These are phyloP conservation scores for Mucor irregularis DNA, from an alignment of 371 early-diverging fungal genomes.

Conservation along the genomic window DNA sequence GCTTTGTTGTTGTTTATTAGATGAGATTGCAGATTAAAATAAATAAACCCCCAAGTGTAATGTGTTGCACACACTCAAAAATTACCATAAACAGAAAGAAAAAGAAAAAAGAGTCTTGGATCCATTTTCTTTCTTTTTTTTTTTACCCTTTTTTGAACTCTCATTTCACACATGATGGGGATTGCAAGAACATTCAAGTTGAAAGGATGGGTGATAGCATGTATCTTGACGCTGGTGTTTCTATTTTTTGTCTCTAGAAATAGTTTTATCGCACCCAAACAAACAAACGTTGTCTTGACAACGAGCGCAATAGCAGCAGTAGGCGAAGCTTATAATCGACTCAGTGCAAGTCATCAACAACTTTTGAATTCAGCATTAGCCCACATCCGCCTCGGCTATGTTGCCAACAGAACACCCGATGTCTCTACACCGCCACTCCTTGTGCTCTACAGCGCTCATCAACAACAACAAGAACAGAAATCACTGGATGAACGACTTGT, in stretches of 20 bases:
- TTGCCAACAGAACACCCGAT: constrained; percentile 45
- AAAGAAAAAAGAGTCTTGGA: no score
- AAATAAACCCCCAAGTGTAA: no score
- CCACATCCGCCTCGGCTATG: constrained; percentile 42
- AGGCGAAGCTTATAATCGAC: background rate
- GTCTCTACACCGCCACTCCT: constrained; percentile 44
- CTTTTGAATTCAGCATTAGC: constrained; percentile 33
- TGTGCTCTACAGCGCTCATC: constrained; percentile 25
- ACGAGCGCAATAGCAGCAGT: background rate
- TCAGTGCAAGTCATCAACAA: constrained; percentile 7
- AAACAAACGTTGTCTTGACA: no score
- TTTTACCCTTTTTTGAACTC: no score
- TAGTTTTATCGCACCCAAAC: background rate
- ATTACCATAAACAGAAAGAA: no score
- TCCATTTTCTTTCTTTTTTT: no score
- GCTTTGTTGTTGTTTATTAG: constrained; percentile 12
- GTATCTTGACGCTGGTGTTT: background rate
- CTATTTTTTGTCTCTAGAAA: no score
- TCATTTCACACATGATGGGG: no score
- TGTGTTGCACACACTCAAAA: no score
- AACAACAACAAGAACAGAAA: background rate
- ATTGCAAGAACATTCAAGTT: no score
- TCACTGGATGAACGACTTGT: constrained; percentile 25
- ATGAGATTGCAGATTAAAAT: no score
- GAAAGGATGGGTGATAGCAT: background rate